These are phyloP conservation scores for Sonneratia alba DNA, from an alignment of 345 rosid genomes.

Conservation along the genomic window DNA sequence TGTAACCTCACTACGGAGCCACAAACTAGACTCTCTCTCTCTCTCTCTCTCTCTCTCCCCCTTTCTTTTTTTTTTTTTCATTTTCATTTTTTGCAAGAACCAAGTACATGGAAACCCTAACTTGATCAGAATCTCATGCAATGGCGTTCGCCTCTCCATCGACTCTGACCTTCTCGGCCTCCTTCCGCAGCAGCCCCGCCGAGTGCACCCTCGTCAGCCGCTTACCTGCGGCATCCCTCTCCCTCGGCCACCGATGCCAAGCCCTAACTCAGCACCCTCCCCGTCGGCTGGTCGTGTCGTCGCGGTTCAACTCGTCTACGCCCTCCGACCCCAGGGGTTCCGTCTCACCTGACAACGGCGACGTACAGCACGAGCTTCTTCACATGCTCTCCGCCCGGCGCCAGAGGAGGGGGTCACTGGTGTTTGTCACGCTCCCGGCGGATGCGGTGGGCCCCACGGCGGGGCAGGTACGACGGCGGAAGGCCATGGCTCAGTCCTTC, in stretches of 20 bases:
- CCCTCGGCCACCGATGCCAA: conserved; percentile 7
- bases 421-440: conserved; percentile 40
- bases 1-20: conserved; percentile 3
- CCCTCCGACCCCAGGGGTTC: conserved; percentile 19
- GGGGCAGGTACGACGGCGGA: conserved; percentile 18
- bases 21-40: background rate
- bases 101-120: conserved; percentile 4
- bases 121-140: background rate
- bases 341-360: conserved; percentile 28
- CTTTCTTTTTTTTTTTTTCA: background rate
- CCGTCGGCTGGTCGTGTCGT: conserved; percentile 11
- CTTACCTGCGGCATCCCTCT: conserved; percentile 11
- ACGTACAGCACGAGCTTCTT: conserved; percentile 20
- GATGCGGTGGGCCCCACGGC: conserved; percentile 21
- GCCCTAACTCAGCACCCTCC: conserved; percentile 1
- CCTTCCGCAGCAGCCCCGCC: conserved; percentile 19
- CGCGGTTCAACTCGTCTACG: conserved; percentile 23
- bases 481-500: conserved; percentile 28
- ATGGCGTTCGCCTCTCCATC: conserved; percentile 31
- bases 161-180: conserved; percentile 21
- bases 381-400: conserved; percentile 11
- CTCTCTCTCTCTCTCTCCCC: background rate
- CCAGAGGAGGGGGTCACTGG: conserved; percentile 25
- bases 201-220: conserved; percentile 12
- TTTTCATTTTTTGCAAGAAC: background rate